A percentile compares a stretch with the other conserved stretches of the same genome.
Conservation (phyloP, 345 rosid species). For the Firmiana major region DNA sequence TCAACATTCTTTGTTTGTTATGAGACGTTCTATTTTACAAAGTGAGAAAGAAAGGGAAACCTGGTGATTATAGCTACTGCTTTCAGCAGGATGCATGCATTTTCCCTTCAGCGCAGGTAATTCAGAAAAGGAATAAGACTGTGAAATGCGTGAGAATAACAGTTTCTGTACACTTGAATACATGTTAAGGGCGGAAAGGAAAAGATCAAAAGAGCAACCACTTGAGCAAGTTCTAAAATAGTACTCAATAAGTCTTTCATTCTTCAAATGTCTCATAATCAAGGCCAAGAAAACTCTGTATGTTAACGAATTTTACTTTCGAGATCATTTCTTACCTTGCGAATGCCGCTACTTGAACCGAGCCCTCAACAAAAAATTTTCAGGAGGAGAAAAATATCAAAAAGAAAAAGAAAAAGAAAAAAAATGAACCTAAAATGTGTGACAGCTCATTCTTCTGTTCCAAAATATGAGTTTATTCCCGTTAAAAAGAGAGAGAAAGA, state of each 20-base stretch:
- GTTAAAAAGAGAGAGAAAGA: background rate
- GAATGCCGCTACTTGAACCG: background rate
- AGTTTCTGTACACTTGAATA: background rate
- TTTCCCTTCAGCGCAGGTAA: background rate
- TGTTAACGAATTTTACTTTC: background rate
- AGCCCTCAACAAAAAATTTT: slow-evolving; percentile 1
- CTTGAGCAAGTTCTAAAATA: background rate
- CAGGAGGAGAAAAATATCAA: background rate
- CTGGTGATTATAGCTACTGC: background rate
- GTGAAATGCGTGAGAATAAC: background rate
- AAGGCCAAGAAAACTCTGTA: background rate
- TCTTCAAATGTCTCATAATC: background rate
- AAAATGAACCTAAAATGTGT: background rate
- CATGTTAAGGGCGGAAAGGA: background rate
- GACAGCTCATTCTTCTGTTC: background rate
- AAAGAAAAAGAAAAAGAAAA: background rate
- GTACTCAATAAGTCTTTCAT: background rate
- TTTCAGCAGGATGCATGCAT: background rate
- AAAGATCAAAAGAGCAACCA: background rate
- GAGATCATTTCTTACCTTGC: background rate
- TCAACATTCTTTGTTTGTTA: too few species aligned
- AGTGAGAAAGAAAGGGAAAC: too few species aligned
- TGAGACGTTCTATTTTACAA: too few species aligned
- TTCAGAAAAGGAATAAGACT: background rate
- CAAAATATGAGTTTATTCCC: background rate